Percentiles rank a stretch among this genome's conserved stretches.
These are phyloP conservation scores for Bjerkandera adusta DNA, from an alignment of 1,284 basidiomycete species.

Conservation along the genomic window DNA sequence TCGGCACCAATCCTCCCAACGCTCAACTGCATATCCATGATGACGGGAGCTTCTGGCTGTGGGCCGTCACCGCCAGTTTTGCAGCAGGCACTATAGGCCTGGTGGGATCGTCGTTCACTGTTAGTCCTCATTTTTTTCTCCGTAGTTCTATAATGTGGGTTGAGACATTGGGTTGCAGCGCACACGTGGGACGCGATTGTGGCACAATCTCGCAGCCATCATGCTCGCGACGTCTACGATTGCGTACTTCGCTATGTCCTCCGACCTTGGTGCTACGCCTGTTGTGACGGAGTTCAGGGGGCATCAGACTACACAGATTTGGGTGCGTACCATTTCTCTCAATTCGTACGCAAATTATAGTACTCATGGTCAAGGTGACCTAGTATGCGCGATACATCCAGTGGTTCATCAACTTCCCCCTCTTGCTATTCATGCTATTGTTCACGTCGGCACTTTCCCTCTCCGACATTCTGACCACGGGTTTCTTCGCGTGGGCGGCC, in stretches of 20 bases:
- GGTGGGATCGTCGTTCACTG: constrained; percentile 33
- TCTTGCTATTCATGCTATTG: constrained; percentile 7
- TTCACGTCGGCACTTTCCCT: constrained; percentile 5
- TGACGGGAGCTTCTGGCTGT: constrained; percentile 11
- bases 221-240: constrained; percentile 13
- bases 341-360: background rate
- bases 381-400: constrained; percentile 13
- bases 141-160: background rate
- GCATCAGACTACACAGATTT: constrained; percentile 12
- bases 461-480: constrained; percentile 9
- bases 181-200: constrained; percentile 12
- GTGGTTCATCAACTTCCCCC: constrained; percentile 13
- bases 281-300: constrained; percentile 10
- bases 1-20: constrained; percentile 11
- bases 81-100: constrained; percentile 3
- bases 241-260: constrained; percentile 15
- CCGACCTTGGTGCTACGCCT: constrained; percentile 16
- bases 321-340: constrained; percentile 3
- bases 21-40: constrained; percentile 10
- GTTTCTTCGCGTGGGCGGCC: constrained; percentile 10
- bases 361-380: no score
- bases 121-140: constrained; percentile 14
- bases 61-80: constrained; percentile 12
- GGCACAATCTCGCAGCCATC: constrained; percentile 13
- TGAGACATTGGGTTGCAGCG: constrained; percentile 1